Evolutionary conservation across 441 rosid species (phyloP).

Genomic region (Euphorbia schlechtendalii): DNA sequence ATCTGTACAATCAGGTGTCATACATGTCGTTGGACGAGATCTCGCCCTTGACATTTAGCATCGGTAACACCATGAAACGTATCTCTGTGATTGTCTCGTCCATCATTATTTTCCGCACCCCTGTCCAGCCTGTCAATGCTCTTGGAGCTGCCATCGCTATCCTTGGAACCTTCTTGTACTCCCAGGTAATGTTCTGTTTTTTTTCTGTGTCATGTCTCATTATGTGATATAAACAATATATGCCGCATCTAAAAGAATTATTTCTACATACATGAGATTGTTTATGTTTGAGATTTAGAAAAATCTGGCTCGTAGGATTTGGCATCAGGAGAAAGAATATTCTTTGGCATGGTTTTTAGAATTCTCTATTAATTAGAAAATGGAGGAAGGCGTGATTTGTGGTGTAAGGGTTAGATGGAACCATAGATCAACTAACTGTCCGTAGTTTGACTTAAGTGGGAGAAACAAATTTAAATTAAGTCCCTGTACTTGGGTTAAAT

Average conservation of each 20-base stretch:
- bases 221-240: no score
- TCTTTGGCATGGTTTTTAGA: not conserved
- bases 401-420: slow-evolving; percentile 6
- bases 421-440: not conserved
- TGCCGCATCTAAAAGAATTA: no score
- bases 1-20: slow-evolving; percentile 89
- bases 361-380: not conserved
- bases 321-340: not conserved
- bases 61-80: slow-evolving; percentile 94
- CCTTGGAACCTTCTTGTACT: slow-evolving; percentile 88
- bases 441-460: not conserved
- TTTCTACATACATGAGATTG: not conserved
- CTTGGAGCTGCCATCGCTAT: slow-evolving; percentile 91
- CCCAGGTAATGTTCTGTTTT: slow-evolving; percentile 59
- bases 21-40: slow-evolving; percentile 96
- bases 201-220: slow-evolving; percentile 14
- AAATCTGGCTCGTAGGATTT: not conserved
- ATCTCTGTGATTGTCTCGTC: slow-evolving; percentile 87
- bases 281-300: not conserved
- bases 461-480: not conserved
- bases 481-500: not conserved
- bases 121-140: slow-evolving; percentile 75
- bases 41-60: slow-evolving; percentile 79
- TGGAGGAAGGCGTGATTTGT: not conserved
- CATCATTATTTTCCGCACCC: slow-evolving; percentile 83